Base-by-base conservation (phyloP, 495 filamentous ascomycete genomes). In the Cercophora sp. region DNA sequence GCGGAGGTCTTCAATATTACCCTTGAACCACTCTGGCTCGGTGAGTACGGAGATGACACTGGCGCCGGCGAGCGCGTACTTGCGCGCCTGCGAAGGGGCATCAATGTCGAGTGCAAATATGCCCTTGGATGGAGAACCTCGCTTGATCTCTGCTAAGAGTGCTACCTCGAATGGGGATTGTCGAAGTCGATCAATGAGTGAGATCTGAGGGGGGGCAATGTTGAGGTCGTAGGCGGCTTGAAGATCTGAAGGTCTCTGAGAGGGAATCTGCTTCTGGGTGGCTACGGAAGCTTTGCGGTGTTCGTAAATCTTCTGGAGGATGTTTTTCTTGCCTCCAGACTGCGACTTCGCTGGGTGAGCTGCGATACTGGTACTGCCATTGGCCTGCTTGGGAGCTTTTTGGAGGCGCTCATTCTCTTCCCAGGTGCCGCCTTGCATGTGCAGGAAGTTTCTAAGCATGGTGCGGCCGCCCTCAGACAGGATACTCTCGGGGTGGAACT, bases 1-100 rank as follows among this genome's bases (percentile, higher is more conserved):
- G 39, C 89, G 85, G 29, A 99, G 74, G 65, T 99, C 93, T 47
- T 99, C 93, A 46, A 97, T 89, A 57, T 86, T 91, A 24, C 93
- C 93, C 69, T 96, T 97, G 74, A 99, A 99, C 91, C 91, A 99
- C 59, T 96, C 86, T 0, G 93, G 93, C 69, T 99, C 93, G 0
- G 93, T 99, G 47, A 99, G 81, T 10, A 99, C 94, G 9, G 91
- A 96, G 59, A 98, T 97, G 24, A 94, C 87, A 58, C 92, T 96
- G 22, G 93, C 94, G 18, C 93, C 94, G 11, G 94, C 91, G 6
- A 91, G 79, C 10, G 94, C 94, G 65, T 98, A 99, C 55, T 85
- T 87, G 47, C 87, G 82, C 37, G 93, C 93, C 71, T 99, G 93
- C 8, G 85, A 81, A 20, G 92, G 89, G 4, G 93, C 93, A 57